Evolutionary conservation across 2,329 filamentous ascomycete genomes (phyloP).

Genomic region (Hymenoscyphus fructigenus): DNA sequence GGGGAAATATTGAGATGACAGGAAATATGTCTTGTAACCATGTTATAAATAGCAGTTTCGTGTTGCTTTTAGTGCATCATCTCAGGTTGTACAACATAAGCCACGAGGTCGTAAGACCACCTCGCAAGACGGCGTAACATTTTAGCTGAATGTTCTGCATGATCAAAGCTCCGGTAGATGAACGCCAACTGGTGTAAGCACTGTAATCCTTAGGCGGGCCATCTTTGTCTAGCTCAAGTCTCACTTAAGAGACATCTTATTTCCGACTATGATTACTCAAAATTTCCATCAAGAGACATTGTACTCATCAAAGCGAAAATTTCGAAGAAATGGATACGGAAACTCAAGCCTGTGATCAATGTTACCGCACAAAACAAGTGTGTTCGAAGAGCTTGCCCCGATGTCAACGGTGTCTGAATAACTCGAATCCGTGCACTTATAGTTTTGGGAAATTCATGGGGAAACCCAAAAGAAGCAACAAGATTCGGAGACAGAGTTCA

Average conservation of each 20-base stretch:
- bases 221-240: slow-evolving; percentile 1
- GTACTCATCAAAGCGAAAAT: background rate
- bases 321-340: slow-evolving; percentile 11
- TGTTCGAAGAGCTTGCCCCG: slow-evolving; percentile 10
- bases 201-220: slow-evolving; percentile 1
- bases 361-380: slow-evolving; percentile 12
- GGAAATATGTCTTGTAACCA: background rate
- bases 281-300: background rate
- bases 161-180: slow-evolving; percentile 6
- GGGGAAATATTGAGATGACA: background rate
- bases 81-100: slow-evolving; percentile 5
- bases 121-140: slow-evolving; percentile 7
- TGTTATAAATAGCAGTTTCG: slow-evolving; percentile 12
- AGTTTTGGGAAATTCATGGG: slow-evolving; percentile 15
- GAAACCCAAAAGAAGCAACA: slow-evolving; percentile 13
- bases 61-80: slow-evolving; percentile 4
- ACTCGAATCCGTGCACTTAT: slow-evolving; percentile 11
- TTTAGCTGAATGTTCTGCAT: slow-evolving; percentile 11
- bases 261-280: slow-evolving; percentile 6
- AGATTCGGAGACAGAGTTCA: slow-evolving; percentile 1
- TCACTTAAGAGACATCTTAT: slow-evolving; percentile 10
- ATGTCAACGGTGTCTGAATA: slow-evolving; percentile 10
- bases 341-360: slow-evolving; percentile 15
- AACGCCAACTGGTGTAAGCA: slow-evolving; percentile 8
- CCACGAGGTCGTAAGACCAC: slow-evolving; percentile 11